Percentiles rank a stretch among this genome's conserved stretches.
These are phyloP conservation scores for Rhododendron griersonianum DNA, from an alignment of 148 eudicot genomes.

Conservation along the genomic window DNA sequence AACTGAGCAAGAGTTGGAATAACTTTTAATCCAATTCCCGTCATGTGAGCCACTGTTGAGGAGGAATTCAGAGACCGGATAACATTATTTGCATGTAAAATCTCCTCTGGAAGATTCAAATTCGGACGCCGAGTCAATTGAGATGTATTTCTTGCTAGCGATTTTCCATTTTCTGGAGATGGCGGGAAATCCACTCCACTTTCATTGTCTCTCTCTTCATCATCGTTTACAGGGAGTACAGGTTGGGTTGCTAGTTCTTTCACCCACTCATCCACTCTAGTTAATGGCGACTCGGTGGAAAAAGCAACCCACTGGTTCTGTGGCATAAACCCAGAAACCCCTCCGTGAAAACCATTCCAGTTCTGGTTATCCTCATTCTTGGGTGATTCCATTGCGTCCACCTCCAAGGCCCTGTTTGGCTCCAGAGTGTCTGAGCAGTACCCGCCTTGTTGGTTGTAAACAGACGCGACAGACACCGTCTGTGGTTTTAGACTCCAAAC, in stretches of 20 bases:
- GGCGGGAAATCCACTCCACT: conserved; percentile 39
- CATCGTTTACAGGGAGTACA: conserved; percentile 13
- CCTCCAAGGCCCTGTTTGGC: conserved; percentile 31
- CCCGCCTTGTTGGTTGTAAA: conserved; percentile 77
- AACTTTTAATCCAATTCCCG: conserved; percentile 73
- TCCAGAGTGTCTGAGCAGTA: conserved; percentile 84
- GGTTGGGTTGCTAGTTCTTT: conserved; percentile 48
- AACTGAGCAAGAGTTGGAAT: conserved; percentile 62
- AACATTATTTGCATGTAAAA: conserved; percentile 65
- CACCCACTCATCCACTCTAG: conserved; percentile 75
- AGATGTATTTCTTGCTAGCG: conserved; percentile 25
- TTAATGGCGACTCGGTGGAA: conserved; percentile 45
- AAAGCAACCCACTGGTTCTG: conserved; percentile 95
- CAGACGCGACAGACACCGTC: conserved; percentile 19
- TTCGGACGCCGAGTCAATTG: conserved; percentile 23
- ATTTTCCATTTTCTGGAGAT: conserved; percentile 47
- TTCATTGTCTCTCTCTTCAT: conserved; percentile 21
- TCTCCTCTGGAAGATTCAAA: conserved; percentile 51
- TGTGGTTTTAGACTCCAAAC: conserved; percentile 18
- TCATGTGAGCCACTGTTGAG: conserved; percentile 80
- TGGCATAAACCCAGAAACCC: conserved; percentile 65
- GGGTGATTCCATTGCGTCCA: conserved; percentile 35
- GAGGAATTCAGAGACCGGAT: conserved; percentile 83
- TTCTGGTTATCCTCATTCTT: conserved; percentile 18
- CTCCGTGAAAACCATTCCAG: conserved; percentile 38